Evolutionary conservation across 140 eudicot genomes (phyloP), one percentile per base, ranked within the genome.

Genomic region (Flaveria floridana): DNA sequence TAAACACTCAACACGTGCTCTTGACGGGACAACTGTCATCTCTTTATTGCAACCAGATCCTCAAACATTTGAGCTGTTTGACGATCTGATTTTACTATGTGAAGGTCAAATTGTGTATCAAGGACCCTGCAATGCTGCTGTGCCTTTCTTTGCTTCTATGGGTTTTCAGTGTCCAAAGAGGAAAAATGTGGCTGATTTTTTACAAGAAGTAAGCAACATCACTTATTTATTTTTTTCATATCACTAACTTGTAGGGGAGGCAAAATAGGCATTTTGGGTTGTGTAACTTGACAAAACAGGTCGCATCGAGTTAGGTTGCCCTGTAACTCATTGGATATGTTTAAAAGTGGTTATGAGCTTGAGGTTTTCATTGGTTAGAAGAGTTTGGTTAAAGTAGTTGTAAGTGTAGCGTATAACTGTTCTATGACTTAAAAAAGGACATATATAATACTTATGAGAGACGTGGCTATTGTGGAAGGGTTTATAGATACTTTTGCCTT

Each of bases 91-190:
- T 73, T 83, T 91, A 50, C 37, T 91, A 25, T 79, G 89, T 34
- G 97, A 91, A 82, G 96, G 97, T 19, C 96, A 87, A 84, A 85
- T 91, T 52, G 91, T 91, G 26, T 91, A 87, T 78, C 97, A 91
- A 69, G 97, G 97, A 34, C 96, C 97, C 30, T 81, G 96, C 70
- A 89, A 84, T 48, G 73, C 80, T 37, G 97, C 91, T 50, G 71
- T 87, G 25, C 78, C 89, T 0, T 91, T 91, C 78, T 91, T 91
- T 65, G 82, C 78, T 75, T 79, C 75, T 48, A 89, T 91, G 96
- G 97, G 97, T 16, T 91, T 91, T 76, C 85, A 65, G 12, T 91
- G 97, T 71, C 97, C 97, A 7, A 48, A 82, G 25, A 84, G 97
- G 71, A 91, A 91, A 85, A 89, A 89, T n/a, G 91, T 91, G 56